Evolutionary conservation across 441 rosid genomes (phyloP), one percentile per base, ranked within the genome.

Genomic region (Erysimum cheiri): DNA sequence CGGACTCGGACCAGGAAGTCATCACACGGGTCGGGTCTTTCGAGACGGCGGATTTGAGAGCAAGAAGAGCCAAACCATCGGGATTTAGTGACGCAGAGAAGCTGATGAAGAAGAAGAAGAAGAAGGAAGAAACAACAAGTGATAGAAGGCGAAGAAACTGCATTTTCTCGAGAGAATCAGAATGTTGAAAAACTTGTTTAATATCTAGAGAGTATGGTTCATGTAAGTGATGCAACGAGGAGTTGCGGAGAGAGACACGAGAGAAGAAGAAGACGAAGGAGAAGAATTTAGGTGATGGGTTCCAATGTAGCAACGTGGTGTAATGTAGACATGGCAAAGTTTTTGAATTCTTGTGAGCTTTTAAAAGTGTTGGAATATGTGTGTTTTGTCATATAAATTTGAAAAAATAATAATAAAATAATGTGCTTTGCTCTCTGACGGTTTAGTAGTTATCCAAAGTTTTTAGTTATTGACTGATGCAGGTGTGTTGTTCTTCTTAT

Each of bases 41-140:
- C 0, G 74, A 46, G 43, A 89, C 72, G 22, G 97, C 96, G 10
- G 85, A 85, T 75, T 89, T 93, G 46, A 93, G 89, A 55, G 98
- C 92, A 3, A 93, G 85, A 11, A 93, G 94, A 10, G 97, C 85
- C 5, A 93, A 83, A 5, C 98, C 98, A 70, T 93, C 98, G 4
- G 80, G 79, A 55, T 71, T 91, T 41, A 93, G 80, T 11, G 88
- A 81, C 7, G 74, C 66, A 37, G 74, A 78, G 6, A 82, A 50
- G 10, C 59, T 78, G 35, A 73, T 69, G 26, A 69, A 70, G 44
- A 76, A 6, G n/a, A n/a, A n/a, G 14, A 73, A 41, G 50, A 50
- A 39, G 53, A 61, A n/a, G 31, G 14, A 71, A 66, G 40, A 32
- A 14, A 70, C 28, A 52, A 71, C 9, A 13, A 43, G 46, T 32